Percentiles rank a stretch among this genome's conserved stretches.
Conservation (phyloP, 495 filamentous ascomycete species). For the Penicillium salamii region DNA sequence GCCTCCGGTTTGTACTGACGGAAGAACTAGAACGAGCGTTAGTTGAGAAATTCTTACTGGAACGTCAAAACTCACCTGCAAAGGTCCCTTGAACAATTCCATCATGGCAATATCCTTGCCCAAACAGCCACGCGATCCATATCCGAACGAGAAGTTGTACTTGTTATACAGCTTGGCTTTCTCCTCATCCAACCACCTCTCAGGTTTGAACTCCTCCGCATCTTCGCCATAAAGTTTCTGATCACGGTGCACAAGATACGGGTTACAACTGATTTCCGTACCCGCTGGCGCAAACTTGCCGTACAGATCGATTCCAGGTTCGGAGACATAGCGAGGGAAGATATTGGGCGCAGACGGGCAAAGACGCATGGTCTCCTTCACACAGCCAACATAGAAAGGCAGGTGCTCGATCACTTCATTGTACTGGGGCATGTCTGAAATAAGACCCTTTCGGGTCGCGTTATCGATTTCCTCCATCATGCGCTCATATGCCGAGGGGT, state of each 20-base stretch:
- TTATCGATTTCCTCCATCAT: slow-evolving; percentile 58
- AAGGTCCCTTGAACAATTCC: slow-evolving; percentile 53
- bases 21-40: slow-evolving; percentile 30
- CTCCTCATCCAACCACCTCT: slow-evolving; percentile 44
- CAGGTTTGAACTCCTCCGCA: slow-evolving; percentile 30
- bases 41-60: no score
- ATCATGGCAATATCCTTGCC: slow-evolving; percentile 55
- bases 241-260: slow-evolving; percentile 52
- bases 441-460: slow-evolving; percentile 38
- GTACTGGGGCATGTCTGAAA: slow-evolving; percentile 37
- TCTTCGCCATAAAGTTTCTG: slow-evolving; percentile 50
- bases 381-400: slow-evolving; percentile 47
- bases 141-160: slow-evolving; percentile 53
- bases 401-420: slow-evolving; percentile 42
- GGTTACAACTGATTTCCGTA: slow-evolving; percentile 55
- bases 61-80: slow-evolving; percentile 45
- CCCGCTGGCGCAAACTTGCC: slow-evolving; percentile 55
- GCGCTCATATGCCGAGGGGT: slow-evolving; percentile 43
- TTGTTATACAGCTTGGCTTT: slow-evolving; percentile 47
- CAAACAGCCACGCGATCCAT: slow-evolving; percentile 52
- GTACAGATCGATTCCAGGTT: slow-evolving; percentile 51
- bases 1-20: slow-evolving; percentile 32
- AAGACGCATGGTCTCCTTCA: slow-evolving; percentile 54
- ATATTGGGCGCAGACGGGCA: slow-evolving; percentile 50
- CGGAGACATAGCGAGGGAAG: slow-evolving; percentile 46